phyloP scores from a whole-genome alignment of 345 rosid species.

The Hibiscus mutabilis region DNA sequence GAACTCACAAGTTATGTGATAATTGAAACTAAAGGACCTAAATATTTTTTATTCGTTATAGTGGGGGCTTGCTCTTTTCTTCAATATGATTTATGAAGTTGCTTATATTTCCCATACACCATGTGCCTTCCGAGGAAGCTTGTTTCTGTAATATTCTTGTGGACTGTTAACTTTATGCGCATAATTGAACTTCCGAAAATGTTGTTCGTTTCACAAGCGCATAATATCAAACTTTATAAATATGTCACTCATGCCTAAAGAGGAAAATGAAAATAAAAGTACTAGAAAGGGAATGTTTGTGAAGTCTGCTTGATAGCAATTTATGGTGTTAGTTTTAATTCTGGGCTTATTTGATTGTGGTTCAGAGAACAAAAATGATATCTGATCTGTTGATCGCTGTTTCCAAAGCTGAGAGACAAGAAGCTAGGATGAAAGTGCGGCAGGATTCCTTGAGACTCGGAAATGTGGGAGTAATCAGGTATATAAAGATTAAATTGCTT shows the following conservation, averaged over 20 bases:
- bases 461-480: constrained; percentile 97
- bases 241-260: neutral
- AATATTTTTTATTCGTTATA: neutral
- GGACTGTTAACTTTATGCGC: neutral
- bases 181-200: constrained; percentile 1
- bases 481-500: constrained; percentile 8
- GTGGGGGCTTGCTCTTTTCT: neutral
- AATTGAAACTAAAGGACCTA: neutral
- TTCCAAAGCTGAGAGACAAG: constrained; percentile 95
- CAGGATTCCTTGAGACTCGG: constrained; percentile 97
- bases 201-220: neutral
- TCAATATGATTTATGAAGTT: neutral
- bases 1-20: neutral
- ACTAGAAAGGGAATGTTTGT: neutral
- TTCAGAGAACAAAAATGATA: constrained; percentile 85
- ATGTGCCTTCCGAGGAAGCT: neutral
- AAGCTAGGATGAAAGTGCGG: constrained; percentile 92
- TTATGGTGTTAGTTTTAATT: neutral
- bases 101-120: neutral
- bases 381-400: constrained; percentile 92
- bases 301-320: neutral
- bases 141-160: neutral
- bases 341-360: constrained; percentile 16
- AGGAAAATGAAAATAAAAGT: neutral
- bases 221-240: neutral